Evolutionary conservation across 192 early-diverging fungal species (phyloP).

Genomic region (Rhizoclosmatium globosum): DNA sequence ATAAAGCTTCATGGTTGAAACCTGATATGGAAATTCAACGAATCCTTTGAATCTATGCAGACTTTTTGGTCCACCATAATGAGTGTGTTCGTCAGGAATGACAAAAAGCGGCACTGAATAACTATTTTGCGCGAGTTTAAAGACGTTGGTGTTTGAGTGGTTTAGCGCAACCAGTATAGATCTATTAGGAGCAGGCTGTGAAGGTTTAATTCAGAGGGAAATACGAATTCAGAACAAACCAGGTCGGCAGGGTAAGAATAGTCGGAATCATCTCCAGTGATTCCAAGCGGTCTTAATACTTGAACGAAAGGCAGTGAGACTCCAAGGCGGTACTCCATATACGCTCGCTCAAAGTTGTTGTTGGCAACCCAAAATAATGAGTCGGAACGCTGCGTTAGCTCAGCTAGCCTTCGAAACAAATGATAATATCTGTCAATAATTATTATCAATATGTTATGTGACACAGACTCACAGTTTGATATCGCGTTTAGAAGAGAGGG

Average conservation of each 20-base stretch:
- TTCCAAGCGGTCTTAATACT: slow-evolving; percentile 22
- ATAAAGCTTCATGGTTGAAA: slow-evolving; percentile 37
- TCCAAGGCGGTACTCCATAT: slow-evolving; percentile 16
- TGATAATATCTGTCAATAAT: background rate
- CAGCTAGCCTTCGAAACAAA: slow-evolving; percentile 8
- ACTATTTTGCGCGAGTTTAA: background rate
- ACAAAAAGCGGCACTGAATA: background rate
- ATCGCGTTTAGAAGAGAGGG: background rate
- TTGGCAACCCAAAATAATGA: slow-evolving; percentile 24
- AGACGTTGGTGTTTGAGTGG: slow-evolving; percentile 18
- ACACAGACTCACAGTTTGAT: background rate
- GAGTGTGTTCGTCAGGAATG: slow-evolving; percentile 16
- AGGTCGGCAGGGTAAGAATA: background rate
- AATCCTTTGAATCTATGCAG: slow-evolving; percentile 28
- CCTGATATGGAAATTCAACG: slow-evolving; percentile 36
- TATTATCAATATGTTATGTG: background rate
- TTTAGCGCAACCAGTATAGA: background rate
- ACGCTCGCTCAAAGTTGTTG: slow-evolving; percentile 34
- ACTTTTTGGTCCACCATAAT: slow-evolving; percentile 26
- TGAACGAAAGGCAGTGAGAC: slow-evolving; percentile 12
- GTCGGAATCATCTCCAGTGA: background rate
- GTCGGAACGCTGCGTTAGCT: background rate
- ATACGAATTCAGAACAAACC: background rate
- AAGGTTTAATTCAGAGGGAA: background rate
- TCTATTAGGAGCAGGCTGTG: background rate